Conservation (phyloP, 1,139 yeast species). For the Lodderomyces pseudojiufengensis region DNA sequence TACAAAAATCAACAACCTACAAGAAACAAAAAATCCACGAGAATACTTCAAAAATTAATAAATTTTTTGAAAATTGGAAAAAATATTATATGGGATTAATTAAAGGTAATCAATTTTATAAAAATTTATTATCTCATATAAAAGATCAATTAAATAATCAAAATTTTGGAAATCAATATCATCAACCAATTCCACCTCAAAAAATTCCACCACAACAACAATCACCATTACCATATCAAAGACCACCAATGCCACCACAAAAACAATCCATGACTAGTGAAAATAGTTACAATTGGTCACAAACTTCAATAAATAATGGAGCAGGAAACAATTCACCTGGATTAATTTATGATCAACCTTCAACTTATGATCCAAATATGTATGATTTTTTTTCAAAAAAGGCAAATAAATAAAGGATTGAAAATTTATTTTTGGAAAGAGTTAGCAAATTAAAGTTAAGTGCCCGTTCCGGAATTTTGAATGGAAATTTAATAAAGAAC, state of each 20-base stretch:
- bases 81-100: constrained; percentile 55
- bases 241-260: constrained; percentile 22
- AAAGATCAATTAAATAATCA: constrained; percentile 1
- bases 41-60: constrained; percentile 37
- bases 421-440: no score
- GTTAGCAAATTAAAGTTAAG: no score
- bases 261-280: constrained; percentile 11
- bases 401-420: background rate
- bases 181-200: constrained; percentile 5
- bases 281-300: no score
- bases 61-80: constrained; percentile 58
- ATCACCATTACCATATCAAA: constrained; percentile 4
- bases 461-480: no score
- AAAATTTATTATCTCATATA: constrained; percentile 40
- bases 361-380: constrained; percentile 47
- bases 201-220: constrained; percentile 3
- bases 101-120: constrained; percentile 64
- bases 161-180: background rate
- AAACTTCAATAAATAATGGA: background rate
- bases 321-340: constrained; percentile 11
- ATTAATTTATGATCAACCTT: constrained; percentile 46
- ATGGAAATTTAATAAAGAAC: background rate
- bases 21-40: constrained; percentile 20
- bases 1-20: constrained; percentile 33
- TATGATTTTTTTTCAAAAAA: constrained; percentile 36